Conservation (phyloP, 1,284 basidiomycete genomes). For the Cutaneotrichosporon cutaneum region DNA sequence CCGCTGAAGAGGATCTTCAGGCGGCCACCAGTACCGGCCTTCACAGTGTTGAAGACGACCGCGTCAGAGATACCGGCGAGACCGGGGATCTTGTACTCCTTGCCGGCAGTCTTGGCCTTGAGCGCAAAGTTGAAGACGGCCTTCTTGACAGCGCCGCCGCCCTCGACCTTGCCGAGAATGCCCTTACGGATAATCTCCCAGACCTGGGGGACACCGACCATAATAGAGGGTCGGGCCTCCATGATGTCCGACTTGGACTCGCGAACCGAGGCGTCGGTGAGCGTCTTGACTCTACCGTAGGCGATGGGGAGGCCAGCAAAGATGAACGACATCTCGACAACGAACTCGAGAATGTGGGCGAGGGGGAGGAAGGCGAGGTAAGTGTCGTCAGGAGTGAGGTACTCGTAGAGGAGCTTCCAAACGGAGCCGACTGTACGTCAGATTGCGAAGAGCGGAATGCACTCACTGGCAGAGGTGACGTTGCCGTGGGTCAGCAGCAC, state of each 20-base stretch:
- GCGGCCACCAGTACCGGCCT: conserved; percentile 80
- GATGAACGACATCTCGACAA: conserved; percentile 52
- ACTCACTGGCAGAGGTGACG: conserved; percentile 67
- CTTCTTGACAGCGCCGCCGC: conserved; percentile 67
- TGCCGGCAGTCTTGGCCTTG: conserved; percentile 45
- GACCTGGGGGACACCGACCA: conserved; percentile 90
- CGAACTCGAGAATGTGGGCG: conserved; percentile 78
- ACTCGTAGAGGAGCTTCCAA: conserved; percentile 71
- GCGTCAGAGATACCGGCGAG: conserved; percentile 69
- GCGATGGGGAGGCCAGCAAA: conserved; percentile 61
- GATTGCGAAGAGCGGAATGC: background rate
- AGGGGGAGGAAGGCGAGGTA: conserved; percentile 85
- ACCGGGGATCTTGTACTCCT: conserved; percentile 59
- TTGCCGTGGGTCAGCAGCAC: conserved; percentile 86
- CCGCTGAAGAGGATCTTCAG: conserved; percentile 77
- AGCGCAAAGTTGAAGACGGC: conserved; percentile 54
- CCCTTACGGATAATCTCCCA: conserved; percentile 93
- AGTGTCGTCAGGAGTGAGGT: conserved; percentile 66
- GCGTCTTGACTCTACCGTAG: conserved; percentile 92
- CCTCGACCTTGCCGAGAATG: conserved; percentile 73
- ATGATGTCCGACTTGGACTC: conserved; percentile 87
- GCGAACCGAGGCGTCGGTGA: conserved; percentile 84
- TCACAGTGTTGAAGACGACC: conserved; percentile 72
- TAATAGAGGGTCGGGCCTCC: conserved; percentile 73
- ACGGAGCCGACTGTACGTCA: conserved; percentile 65